phyloP scores from a whole-genome alignment of 176 grass and related monocot species.

The Hordeum marinum region DNA sequence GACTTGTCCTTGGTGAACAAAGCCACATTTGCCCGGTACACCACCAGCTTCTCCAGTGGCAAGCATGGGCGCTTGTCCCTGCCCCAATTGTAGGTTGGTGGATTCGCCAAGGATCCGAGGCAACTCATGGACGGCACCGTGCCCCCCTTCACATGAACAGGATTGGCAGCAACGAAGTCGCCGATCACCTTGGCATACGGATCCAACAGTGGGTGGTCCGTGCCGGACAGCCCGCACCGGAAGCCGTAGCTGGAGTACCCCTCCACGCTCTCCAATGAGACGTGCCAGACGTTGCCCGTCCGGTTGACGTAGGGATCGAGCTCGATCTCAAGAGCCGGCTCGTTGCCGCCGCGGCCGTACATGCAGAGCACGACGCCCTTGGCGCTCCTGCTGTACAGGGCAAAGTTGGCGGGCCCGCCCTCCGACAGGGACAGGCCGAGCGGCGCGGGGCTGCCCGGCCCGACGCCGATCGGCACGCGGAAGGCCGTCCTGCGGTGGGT shows the following conservation, averaged over 20 bases:
- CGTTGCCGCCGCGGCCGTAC: slow-evolving; percentile 20
- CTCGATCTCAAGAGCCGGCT: slow-evolving; percentile 64
- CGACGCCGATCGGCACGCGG: slow-evolving; percentile 72
- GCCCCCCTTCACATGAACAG: slow-evolving; percentile 30
- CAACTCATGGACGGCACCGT: slow-evolving; percentile 38
- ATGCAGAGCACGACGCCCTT: slow-evolving; percentile 63
- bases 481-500: slow-evolving; percentile 58
- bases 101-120: slow-evolving; percentile 41
- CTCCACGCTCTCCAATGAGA: slow-evolving; percentile 46
- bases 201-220: slow-evolving; percentile 52
- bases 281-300: slow-evolving; percentile 74
- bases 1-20: slow-evolving; percentile 59
- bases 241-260: slow-evolving; percentile 66
- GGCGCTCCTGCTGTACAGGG: slow-evolving; percentile 62
- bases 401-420: slow-evolving; percentile 61
- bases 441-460: slow-evolving; percentile 56
- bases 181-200: slow-evolving; percentile 73
- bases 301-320: slow-evolving; percentile 72
- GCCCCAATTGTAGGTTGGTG: slow-evolving; percentile 52
- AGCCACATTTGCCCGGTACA: slow-evolving; percentile 81
- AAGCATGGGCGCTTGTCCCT: slow-evolving; percentile 42
- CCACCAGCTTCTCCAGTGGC: slow-evolving; percentile 78
- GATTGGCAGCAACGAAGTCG: slow-evolving; percentile 29
- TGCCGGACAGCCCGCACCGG: slow-evolving; percentile 53
- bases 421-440: slow-evolving; percentile 57